Evolutionary conservation across 2,329 filamentous ascomycete species (phyloP), one percentile per base, ranked within the genome.

Genomic region (Penicillium fuscoglaucum): DNA sequence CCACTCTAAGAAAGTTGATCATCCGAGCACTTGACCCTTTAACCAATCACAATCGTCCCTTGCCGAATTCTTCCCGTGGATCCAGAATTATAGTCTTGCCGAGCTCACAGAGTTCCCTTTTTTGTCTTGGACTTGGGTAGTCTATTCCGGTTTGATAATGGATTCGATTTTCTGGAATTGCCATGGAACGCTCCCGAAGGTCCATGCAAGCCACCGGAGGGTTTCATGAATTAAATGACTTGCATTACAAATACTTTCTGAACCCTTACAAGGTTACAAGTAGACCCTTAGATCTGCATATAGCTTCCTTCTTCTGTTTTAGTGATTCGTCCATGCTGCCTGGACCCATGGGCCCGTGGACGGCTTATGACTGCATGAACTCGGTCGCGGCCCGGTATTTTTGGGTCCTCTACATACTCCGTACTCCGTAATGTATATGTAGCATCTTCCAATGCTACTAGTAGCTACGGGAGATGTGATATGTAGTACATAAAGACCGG

Each of bases 1-100:
- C 72, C 71, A 62, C 68, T 72, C 70, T 71, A 49, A 74, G 72
- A 66, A 73, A 71, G 66, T 62, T 61, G 62, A 51, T 52, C 60
- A 66, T 68, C 67, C 61, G 64, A 67, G 64, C 62, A 62, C 65
- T 55, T 49, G 44, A 50, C 41, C 21, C 40, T 48, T 48, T 49
- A 13, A 1, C 72, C 74, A 76, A 76, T 76, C 69, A 75, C 52
- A 67, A 28, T 24, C 4, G 41, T 45, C 47, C 52, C 57, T 75
- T 76, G 66, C 68, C 72, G 74, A 76, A 70, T 41, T 43, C 43
- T 19, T 56, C 40, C 35, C 24, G 49, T 55, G 55, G 57, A 52
- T 46, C 48, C 19, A 46, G 44, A 39, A 24, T 31, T 19, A 48
- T 48, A 40, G 55, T 54, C 29, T 47, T 31, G 3, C 29, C 29